Evolutionary conservation across 2,329 filamentous ascomycete species (phyloP).

Genomic region (Fusarium musae): DNA sequence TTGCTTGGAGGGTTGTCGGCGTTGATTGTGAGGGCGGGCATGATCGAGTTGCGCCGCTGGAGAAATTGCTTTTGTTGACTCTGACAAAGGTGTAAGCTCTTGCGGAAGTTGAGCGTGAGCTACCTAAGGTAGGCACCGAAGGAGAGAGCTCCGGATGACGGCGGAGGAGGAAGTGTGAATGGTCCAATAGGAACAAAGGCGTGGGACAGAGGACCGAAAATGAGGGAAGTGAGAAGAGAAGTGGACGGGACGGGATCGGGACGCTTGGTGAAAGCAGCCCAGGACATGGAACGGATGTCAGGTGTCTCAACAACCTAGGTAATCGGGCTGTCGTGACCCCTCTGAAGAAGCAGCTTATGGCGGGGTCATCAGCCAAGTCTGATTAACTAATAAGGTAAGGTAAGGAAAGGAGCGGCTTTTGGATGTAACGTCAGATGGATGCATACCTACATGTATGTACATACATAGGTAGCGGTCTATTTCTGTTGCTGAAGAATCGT

Average conservation of each 20-base stretch:
- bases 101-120: constrained; percentile 6
- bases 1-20: constrained; percentile 44
- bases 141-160: background rate
- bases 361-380: constrained; percentile 4
- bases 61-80: constrained; percentile 14
- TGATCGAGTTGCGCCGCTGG: constrained; percentile 26
- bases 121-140: constrained; percentile 18
- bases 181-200: constrained; percentile 12
- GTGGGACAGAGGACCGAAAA: background rate
- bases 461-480: background rate
- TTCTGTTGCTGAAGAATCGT: background rate
- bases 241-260: background rate
- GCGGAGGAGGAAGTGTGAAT: background rate
- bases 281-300: background rate
- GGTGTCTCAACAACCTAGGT: constrained; percentile 7
- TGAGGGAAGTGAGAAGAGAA: background rate
- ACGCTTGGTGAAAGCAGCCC: background rate
- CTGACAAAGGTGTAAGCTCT: background rate
- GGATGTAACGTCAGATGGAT: constrained; percentile 11
- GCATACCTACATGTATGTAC: too few species aligned
- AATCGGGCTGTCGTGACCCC: background rate
- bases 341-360: constrained; percentile 12
- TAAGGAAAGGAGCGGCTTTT: background rate
- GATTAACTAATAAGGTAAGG: background rate
- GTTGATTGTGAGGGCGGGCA: constrained; percentile 49